Percentiles rank a stretch among this genome's conserved stretches.
phyloP scores from a whole-genome alignment of 139 green algal species.

The Coccomyxa sp. region DNA sequence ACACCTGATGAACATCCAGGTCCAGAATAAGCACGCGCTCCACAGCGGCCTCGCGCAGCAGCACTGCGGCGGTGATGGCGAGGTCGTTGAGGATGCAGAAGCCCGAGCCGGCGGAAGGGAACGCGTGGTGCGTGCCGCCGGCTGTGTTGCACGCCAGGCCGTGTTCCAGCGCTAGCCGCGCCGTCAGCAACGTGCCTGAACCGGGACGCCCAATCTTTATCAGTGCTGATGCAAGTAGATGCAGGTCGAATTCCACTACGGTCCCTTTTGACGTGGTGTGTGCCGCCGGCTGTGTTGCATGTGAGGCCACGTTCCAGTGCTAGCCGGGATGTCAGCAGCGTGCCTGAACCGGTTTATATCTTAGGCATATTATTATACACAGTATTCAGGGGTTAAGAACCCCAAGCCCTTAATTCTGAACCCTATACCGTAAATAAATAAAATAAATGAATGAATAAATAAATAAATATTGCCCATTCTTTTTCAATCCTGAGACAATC shows the following conservation, averaged over 20 bases:
- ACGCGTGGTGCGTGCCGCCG: constrained; percentile 82
- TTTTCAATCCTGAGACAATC: neutral
- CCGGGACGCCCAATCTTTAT: neutral
- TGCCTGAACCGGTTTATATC: constrained; percentile 71
- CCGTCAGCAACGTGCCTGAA: constrained; percentile 82
- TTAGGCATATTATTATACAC: too few species aligned
- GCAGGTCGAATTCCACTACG: neutral
- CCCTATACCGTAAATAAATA: too few species aligned
- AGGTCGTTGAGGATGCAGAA: constrained; percentile 92
- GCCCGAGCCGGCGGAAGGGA: constrained; percentile 57
- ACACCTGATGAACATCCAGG: constrained; percentile 84
- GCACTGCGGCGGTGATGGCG: constrained; percentile 52
- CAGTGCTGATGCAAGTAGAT: neutral
- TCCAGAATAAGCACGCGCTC: constrained; percentile 77
- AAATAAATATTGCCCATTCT: too few species aligned
- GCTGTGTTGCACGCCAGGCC: constrained; percentile 79
- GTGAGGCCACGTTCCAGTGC: constrained; percentile 73
- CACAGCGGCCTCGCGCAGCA: constrained; percentile 38
- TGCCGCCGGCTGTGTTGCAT: constrained; percentile 75
- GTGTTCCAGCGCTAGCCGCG: constrained; percentile 69
- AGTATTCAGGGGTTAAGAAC: too few species aligned
- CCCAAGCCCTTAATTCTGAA: too few species aligned
- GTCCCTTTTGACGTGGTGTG: constrained; percentile 58
- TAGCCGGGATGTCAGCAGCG: constrained; percentile 79
- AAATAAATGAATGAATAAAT: too few species aligned